Conservation (phyloP, 2,329 filamentous ascomycete species). For the Albifimbria verrucaria region DNA sequence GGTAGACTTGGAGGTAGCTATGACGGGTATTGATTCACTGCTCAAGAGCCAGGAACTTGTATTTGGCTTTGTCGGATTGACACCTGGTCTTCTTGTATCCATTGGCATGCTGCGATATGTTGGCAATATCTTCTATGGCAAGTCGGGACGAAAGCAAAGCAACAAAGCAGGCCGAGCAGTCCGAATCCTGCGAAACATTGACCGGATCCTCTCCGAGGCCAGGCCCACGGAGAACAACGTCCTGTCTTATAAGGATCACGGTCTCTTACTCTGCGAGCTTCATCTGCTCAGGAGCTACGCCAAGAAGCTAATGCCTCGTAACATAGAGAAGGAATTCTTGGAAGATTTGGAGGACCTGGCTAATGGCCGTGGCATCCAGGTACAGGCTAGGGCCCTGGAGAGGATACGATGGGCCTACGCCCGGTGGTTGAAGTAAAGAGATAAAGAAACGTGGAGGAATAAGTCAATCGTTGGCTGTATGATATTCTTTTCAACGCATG, state of each 20-base stretch:
- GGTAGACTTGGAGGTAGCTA: conserved; percentile 93
- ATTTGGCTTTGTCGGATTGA: conserved; percentile 95
- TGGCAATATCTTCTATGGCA: conserved; percentile 63
- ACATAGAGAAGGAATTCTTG: conserved; percentile 78
- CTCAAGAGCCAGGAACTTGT: conserved; percentile 95
- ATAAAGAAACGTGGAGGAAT: background rate
- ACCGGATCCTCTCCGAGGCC: conserved; percentile 71
- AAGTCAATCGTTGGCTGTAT: background rate
- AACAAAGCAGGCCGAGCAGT: conserved; percentile 68
- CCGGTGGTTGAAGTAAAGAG: conserved; percentile 58
- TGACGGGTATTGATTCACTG: conserved; percentile 91
- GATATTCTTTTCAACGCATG: background rate
- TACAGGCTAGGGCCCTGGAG: conserved; percentile 75
- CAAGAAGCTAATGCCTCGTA: conserved; percentile 62
- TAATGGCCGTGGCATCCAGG: conserved; percentile 74
- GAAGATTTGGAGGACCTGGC: conserved; percentile 85
- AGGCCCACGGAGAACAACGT: conserved; percentile 69
- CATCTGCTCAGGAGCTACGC: conserved; percentile 71
- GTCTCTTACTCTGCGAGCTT: conserved; percentile 83
- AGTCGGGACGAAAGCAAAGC: conserved; percentile 63
- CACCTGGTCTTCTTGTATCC: conserved; percentile 85
- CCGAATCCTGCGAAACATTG: conserved; percentile 80
- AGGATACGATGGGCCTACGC: conserved; percentile 89
- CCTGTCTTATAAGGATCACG: conserved; percentile 88
- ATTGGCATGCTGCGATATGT: conserved; percentile 73